These are phyloP conservation scores for Globisporangium heterothallicum DNA, from an alignment of 352 stramenopile species.

Conservation along the genomic window DNA sequence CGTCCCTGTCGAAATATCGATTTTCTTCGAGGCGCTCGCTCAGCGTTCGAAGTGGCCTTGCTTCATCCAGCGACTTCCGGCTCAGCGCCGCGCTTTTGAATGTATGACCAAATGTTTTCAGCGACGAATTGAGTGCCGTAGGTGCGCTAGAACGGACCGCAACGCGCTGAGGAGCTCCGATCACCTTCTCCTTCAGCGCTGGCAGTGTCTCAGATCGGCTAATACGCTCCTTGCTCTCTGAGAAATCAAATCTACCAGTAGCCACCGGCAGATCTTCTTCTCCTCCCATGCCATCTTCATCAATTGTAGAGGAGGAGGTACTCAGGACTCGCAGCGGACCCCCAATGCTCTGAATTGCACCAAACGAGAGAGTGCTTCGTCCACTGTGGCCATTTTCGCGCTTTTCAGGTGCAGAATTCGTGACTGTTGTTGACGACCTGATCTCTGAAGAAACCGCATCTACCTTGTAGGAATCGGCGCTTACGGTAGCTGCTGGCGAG, in stretches of 20 bases:
- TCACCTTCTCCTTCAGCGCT: slow-evolving; percentile 6
- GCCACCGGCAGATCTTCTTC: not conserved
- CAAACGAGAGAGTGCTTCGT: slow-evolving; percentile 27
- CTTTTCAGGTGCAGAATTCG: not conserved
- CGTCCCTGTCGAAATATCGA: slow-evolving; percentile 66
- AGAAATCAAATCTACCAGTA: not conserved
- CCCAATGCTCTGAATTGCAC: slow-evolving; percentile 9
- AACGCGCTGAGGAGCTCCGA: slow-evolving; percentile 31
- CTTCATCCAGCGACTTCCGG: slow-evolving; percentile 42
- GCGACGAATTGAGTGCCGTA: slow-evolving; percentile 12
- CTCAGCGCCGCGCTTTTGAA: slow-evolving; percentile 18
- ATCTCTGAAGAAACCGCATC: not conserved
- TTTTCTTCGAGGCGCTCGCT: slow-evolving; percentile 43
- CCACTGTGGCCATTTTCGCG: slow-evolving; percentile 14
- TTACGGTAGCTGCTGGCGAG: no score
- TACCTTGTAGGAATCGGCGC: not conserved
- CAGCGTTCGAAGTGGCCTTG: slow-evolving; percentile 28
- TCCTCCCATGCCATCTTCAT: slow-evolving; percentile 19
- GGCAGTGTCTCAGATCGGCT: slow-evolving; percentile 3
- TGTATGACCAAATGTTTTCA: slow-evolving; percentile 11
- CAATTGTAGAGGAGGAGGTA: slow-evolving; percentile 1
- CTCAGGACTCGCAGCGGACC: slow-evolving; percentile 26
- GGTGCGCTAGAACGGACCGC: slow-evolving; percentile 20
- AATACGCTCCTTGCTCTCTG: not conserved
- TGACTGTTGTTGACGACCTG: not conserved